These are phyloP conservation scores for Papiliotrema nemorosa DNA, from an alignment of 1,284 basidiomycete species.

Conservation along the genomic window DNA sequence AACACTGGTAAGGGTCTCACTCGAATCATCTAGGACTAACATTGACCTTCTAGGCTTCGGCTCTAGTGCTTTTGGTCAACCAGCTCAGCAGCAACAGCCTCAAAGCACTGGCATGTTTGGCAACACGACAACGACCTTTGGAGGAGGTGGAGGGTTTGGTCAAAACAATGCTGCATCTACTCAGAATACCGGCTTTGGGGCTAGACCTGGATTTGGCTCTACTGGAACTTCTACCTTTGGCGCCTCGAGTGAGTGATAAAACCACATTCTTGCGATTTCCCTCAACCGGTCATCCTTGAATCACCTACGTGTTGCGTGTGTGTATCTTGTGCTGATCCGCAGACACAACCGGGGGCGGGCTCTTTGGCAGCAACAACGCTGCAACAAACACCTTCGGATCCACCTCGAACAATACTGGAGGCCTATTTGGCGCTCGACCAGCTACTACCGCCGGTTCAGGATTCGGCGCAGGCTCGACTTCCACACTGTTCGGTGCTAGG, in stretches of 20 bases:
- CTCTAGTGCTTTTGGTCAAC: slow-evolving; percentile 24
- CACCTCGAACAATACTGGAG: slow-evolving; percentile 26
- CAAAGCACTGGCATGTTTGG: slow-evolving; percentile 9
- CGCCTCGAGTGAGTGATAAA: slow-evolving; percentile 21
- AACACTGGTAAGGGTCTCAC: slow-evolving; percentile 57
- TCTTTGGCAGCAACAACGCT: not conserved
- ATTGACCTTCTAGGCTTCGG: slow-evolving; percentile 10
- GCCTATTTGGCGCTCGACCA: slow-evolving; percentile 40
- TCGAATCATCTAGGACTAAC: slow-evolving; percentile 1
- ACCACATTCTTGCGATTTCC: not conserved
- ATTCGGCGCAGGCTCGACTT: slow-evolving; percentile 21
- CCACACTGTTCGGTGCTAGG: slow-evolving; percentile 20
- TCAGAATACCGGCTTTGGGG: slow-evolving; percentile 31
- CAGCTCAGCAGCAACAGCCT: slow-evolving; percentile 32
- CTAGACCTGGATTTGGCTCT: slow-evolving; percentile 38
- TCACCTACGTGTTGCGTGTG: not conserved
- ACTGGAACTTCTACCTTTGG: slow-evolving; percentile 47
- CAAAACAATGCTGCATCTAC: slow-evolving; percentile 11
- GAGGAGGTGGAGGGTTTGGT: slow-evolving; percentile 30
- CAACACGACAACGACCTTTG: slow-evolving; percentile 2
- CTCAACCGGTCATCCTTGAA: slow-evolving; percentile 32
- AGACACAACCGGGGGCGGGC: slow-evolving; percentile 35
- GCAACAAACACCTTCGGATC: slow-evolving; percentile 42
- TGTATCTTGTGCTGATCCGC: slow-evolving; percentile 5
- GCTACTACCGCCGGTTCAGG: slow-evolving; percentile 21